Evolutionary conservation across 495 filamentous ascomycete genomes (phyloP).

Genomic region (Daldinia decipiens): DNA sequence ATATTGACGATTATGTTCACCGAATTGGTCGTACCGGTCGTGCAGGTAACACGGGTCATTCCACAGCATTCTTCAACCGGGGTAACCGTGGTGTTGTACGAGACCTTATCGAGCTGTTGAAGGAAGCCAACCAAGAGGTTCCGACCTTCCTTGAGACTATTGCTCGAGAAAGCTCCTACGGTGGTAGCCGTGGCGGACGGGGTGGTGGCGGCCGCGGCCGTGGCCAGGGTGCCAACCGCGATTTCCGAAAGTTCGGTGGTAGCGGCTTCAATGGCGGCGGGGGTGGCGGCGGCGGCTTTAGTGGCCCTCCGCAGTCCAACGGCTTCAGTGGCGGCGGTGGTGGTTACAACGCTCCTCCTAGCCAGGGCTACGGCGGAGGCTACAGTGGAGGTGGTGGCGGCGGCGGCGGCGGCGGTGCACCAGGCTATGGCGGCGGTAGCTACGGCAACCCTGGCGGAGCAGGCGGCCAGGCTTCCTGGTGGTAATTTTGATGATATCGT

Average conservation of each 20-base stretch:
- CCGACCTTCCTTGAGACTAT: constrained; percentile 94
- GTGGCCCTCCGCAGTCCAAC: constrained; percentile 38
- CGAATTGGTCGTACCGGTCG: constrained; percentile 99
- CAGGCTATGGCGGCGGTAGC: constrained; percentile 58
- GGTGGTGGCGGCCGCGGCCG: constrained; percentile 74
- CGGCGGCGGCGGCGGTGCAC: constrained; percentile 48
- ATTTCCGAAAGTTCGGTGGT: constrained; percentile 84
- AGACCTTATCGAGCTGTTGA: constrained; percentile 93
- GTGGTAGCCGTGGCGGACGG: constrained; percentile 76
- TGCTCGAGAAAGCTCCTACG: constrained; percentile 88
- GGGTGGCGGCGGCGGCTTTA: constrained; percentile 55
- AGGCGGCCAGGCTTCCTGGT: constrained; percentile 90
- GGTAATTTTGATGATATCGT: constrained; percentile 69
- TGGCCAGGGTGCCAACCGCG: constrained; percentile 77
- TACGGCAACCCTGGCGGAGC: constrained; percentile 89
- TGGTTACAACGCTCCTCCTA: constrained; percentile 60
- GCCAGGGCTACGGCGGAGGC: constrained; percentile 56
- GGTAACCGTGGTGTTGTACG: constrained; percentile 97
- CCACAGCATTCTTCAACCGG: constrained; percentile 99
- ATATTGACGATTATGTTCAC: constrained; percentile 99
- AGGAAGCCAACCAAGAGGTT: constrained; percentile 97
- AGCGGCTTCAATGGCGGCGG: constrained; percentile 62
- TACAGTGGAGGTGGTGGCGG: constrained; percentile 61
- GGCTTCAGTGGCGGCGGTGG: constrained; percentile 61
- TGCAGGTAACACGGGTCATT: constrained; percentile 98